Base-by-base conservation (phyloP, 768 basidiomycete species). In the Lactifluus echinatus region DNA sequence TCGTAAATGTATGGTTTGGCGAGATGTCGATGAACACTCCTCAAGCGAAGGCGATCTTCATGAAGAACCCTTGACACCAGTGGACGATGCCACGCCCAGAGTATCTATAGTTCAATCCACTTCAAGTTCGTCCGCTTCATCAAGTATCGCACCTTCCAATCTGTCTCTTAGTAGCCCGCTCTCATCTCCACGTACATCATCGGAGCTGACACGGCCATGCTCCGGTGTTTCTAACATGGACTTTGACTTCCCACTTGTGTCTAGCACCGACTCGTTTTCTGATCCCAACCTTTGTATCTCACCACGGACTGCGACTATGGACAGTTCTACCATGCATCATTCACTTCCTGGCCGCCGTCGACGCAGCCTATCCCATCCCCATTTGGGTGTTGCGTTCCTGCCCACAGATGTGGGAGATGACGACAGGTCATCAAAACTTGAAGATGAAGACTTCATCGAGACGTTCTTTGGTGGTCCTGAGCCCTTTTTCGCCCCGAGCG, bases 381-480 rank as follows among this genome's bases (percentile, higher is more conserved):
- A 56, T 15, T 55, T 69, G 19, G 50, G 55, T 36, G 36, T 55
- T 8, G 57, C 65, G 15, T 56, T 65, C 21, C 66, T 70, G 45
- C 56, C 54, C 8, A 36, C 57, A 21, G 59, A 49, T 39, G 59
- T 37, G 12, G 66, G 39, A 36, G 45, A 68, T 55, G 65, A 59
- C 67, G 52, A 70, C 66, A 31, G 62, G 62, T 4, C 11, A 10
- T 8, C 61, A 3, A 56, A 67, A 28, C 63, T 62, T 39, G 68
- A 56, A 49, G 73, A n/a, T n/a, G n/a, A 67, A 14, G 72, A 76
- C 50, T 49, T 71, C 31, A 65, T 77, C 10, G 76, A 76, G 50
- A 65, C 70, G 3, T 77, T 75, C 57, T 75, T 78, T 52, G 66
- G 66, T 61, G 74, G 76, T 72, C 63, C 56, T 66, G 44, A 15